Evolutionary conservation across 2,329 filamentous ascomycete species (phyloP).

Genomic region (Furcasterigmium furcatum): DNA sequence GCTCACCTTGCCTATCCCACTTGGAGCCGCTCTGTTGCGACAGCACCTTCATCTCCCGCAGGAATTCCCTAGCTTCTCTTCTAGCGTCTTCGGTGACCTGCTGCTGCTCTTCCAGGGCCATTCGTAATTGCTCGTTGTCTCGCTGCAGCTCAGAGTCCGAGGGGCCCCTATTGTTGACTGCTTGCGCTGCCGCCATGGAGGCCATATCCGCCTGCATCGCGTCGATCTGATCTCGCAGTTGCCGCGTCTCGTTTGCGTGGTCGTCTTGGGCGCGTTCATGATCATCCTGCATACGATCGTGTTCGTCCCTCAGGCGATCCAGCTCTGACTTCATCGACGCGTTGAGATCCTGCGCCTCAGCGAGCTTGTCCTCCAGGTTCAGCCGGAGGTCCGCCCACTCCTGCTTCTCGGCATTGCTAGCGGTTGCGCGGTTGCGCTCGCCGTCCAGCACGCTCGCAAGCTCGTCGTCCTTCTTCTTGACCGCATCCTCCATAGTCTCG

Average conservation of each 20-base stretch:
- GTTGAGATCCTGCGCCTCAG: slow-evolving; percentile 73
- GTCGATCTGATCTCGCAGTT: slow-evolving; percentile 62
- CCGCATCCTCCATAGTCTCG: slow-evolving; percentile 63
- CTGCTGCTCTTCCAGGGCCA: slow-evolving; percentile 69
- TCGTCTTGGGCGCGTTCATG: slow-evolving; percentile 70
- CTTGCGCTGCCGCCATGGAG: slow-evolving; percentile 15
- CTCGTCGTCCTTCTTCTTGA: slow-evolving; percentile 72
- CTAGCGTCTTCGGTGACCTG: slow-evolving; percentile 84
- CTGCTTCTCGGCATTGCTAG: slow-evolving; percentile 60
- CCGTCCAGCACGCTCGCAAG: slow-evolving; percentile 56
- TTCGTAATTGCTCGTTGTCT: slow-evolving; percentile 68
- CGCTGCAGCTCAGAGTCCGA: slow-evolving; percentile 54
- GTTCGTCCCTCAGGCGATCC: slow-evolving; percentile 64
- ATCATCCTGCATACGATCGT: slow-evolving; percentile 74
- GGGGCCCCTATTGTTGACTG: slow-evolving; percentile 13
- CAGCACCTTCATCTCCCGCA: slow-evolving; percentile 85
- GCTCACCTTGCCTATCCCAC: slow-evolving; percentile 76
- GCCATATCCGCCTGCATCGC: slow-evolving; percentile 33
- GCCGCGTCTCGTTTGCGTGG: slow-evolving; percentile 60
- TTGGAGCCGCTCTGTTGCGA: slow-evolving; percentile 76
- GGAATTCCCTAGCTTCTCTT: slow-evolving; percentile 75
- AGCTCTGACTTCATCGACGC: slow-evolving; percentile 77
- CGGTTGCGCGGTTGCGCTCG: slow-evolving; percentile 50
- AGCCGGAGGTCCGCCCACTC: slow-evolving; percentile 66
- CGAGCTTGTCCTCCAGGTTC: slow-evolving; percentile 69